phyloP scores from a whole-genome alignment of 768 basidiomycete species.

The Suillus placidus region DNA sequence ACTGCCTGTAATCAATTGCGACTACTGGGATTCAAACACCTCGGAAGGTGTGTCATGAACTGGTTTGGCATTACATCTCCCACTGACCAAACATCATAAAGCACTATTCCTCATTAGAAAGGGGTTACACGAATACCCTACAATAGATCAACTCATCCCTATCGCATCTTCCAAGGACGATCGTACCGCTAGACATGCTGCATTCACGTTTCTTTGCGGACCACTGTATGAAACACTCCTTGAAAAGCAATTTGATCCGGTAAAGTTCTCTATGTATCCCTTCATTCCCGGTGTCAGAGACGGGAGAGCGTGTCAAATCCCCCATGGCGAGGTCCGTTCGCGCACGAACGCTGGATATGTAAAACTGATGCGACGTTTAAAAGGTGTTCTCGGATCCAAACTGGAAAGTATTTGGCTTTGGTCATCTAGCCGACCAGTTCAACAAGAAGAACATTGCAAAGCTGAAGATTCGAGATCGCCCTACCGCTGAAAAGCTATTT shows the following conservation, averaged over 20 bases:
- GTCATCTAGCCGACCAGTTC: conserved; percentile 54
- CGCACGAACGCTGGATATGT: too few relatives aligned
- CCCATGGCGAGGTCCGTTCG: neutral
- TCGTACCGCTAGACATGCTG: conserved; percentile 47
- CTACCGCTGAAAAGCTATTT: conserved; percentile 58
- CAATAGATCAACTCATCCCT: neutral
- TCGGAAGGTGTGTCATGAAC: neutral
- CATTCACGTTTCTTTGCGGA: conserved; percentile 57
- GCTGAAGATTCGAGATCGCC: conserved; percentile 66
- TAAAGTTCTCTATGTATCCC: conserved; percentile 51
- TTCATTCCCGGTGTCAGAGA: conserved; percentile 68
- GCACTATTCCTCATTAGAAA: neutral
- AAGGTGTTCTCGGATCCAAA: conserved; percentile 69
- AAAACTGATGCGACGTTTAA: neutral
- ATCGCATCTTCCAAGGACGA: conserved; percentile 27
- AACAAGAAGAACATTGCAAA: conserved; percentile 50
- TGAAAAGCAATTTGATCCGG: conserved; percentile 35
- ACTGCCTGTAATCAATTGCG: neutral
- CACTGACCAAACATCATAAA: neutral
- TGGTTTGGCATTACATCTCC: neutral
- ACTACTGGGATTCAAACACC: neutral
- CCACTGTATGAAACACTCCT: neutral
- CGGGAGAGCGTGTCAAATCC: neutral
- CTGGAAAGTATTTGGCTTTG: conserved; percentile 72
- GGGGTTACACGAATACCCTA: neutral